These are phyloP conservation scores for Asclepias syriaca DNA, from an alignment of 257 asterid species.

Conservation along the genomic window DNA sequence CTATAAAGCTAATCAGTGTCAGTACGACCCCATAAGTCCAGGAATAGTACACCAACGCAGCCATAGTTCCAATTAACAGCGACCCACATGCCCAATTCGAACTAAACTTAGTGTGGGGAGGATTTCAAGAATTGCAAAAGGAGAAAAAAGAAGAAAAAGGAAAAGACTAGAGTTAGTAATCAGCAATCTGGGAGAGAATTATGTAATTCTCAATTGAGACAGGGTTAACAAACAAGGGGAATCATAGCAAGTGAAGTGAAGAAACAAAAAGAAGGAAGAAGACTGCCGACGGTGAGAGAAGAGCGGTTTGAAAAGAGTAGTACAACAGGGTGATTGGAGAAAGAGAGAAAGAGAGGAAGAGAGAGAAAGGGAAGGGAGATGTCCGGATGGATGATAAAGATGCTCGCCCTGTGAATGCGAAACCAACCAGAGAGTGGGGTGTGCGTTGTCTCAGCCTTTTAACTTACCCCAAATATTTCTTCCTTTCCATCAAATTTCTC, in stretches of 20 bases:
- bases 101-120: not conserved
- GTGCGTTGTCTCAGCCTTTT: not conserved
- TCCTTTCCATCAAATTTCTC: not conserved
- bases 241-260: not conserved
- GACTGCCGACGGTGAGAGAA: not conserved
- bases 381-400: constrained; percentile 2
- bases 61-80: constrained; percentile 29
- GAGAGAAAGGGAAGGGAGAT: not conserved
- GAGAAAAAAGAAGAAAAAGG: not conserved
- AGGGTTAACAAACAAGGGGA: not conserved
- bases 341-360: not conserved
- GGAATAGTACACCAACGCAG: constrained; percentile 15
- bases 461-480: too few species aligned
- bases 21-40: constrained; percentile 29
- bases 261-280: not conserved
- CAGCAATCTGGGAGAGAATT: not conserved
- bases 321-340: not conserved
- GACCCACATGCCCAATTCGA: constrained; percentile 19
- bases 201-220: too few species aligned
- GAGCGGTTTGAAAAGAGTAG: not conserved
- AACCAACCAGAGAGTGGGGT: constrained; percentile 4
- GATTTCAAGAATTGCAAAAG: not conserved
- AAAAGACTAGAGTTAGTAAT: not conserved
- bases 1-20: constrained; percentile 22
- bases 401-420: not conserved